Base-by-base conservation (phyloP, 2,329 filamentous ascomycete genomes). In the Aspergillus pseudoviridinutans region DNA sequence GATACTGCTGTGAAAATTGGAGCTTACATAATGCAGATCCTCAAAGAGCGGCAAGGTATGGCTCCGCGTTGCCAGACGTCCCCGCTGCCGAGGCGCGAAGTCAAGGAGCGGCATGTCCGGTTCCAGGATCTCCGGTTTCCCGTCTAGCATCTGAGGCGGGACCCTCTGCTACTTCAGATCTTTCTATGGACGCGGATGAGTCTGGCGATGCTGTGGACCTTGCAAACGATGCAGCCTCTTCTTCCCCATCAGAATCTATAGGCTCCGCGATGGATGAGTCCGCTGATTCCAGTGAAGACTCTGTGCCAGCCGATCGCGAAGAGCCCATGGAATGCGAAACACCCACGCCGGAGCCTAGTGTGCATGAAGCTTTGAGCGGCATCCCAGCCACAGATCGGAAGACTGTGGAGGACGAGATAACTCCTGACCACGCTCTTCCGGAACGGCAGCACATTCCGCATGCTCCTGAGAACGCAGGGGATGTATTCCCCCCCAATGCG, bases 201-300 rank as follows among this genome's bases (percentile, higher is more conserved):
- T 47, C 32, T 20, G 24, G 46, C 51, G 53, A 55, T 14, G 25
- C 25, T 27, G 49, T 46, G 24, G 59, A 60, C 8, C 49, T 57
- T 20, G 59, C 51, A 35, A 55, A 59, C 20, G 64, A 62, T 44
- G 32, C 58, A 7, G 58, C 61, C 12, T 62, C 66, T 14, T 57
- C 59, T 53, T 69, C 69, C n/a, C 60, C 63, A 28, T 68, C 68
- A 28, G 66, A 68, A n/a, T 70, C 68, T 44, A 56, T 56, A 22
- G 69, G 70, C 12, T 75, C 74, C 5, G 66, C 72, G 24, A 74
- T 77, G 74, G 71, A 75, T 58, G 73, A 75, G 58, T 76, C 74
- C 50, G 61, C 57, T 8, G 53, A 44, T 46, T 57, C 62, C 9
- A 64, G 55, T 47, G 56, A 66, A 12, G 62, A 56, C 28, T 61